Percentiles rank a stretch among this genome's conserved stretches.
Evolutionary conservation across 2,329 filamentous ascomycete species (phyloP).

Genomic region (Cercospora zeae-maydis): DNA sequence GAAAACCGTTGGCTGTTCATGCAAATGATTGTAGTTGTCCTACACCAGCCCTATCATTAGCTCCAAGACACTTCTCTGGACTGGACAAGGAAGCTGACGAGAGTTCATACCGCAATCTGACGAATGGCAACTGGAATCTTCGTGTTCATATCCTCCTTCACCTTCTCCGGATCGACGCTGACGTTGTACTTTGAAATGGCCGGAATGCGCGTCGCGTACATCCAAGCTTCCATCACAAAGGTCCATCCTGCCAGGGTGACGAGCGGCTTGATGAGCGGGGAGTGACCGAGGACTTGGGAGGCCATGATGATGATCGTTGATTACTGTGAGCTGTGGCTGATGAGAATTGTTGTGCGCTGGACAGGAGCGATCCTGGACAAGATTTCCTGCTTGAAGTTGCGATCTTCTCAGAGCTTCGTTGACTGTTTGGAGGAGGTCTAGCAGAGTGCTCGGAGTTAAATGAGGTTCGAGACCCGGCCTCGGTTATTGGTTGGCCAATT

Average conservation of each 20-base stretch:
- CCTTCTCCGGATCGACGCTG: constrained; percentile 11
- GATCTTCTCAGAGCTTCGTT: background rate
- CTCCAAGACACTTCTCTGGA: background rate
- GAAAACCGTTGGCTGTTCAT: constrained; percentile 44
- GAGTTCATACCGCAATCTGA: constrained; percentile 30
- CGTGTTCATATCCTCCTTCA: constrained; percentile 17
- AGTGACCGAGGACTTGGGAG: constrained; percentile 4
- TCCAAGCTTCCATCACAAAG: constrained; percentile 40
- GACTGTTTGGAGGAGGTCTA: background rate
- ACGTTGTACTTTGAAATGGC: constrained; percentile 32
- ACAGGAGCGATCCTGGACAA: background rate
- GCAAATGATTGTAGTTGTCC: constrained; percentile 41
- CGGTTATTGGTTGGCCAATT: background rate
- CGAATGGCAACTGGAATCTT: constrained; percentile 16
- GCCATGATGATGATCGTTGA: background rate
- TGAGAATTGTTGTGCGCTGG: background rate
- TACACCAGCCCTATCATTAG: background rate
- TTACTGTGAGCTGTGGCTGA: background rate
- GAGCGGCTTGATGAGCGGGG: constrained; percentile 13
- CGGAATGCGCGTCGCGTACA: constrained; percentile 40
- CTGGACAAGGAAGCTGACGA: background rate
- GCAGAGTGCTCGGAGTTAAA: background rate
- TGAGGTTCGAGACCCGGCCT: background rate
- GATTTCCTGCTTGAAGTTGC: background rate
- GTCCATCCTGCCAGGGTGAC: constrained; percentile 40